These are phyloP conservation scores for Xerocomellus dryophilus DNA, from an alignment of 768 basidiomycete genomes.

Conservation along the genomic window DNA sequence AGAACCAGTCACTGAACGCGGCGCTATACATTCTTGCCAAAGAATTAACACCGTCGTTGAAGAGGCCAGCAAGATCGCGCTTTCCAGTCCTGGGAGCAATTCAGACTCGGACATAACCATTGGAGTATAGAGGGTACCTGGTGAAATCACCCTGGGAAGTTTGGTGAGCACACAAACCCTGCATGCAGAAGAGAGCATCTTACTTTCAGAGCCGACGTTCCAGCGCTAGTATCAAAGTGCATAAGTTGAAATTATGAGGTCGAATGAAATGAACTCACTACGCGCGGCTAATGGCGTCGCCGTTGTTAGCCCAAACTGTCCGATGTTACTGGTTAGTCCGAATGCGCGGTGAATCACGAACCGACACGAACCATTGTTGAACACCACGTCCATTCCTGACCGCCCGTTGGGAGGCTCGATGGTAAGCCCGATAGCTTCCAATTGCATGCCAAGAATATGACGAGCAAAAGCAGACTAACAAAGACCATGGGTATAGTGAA, in stretches of 20 bases:
- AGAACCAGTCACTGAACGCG: conserved; percentile 94
- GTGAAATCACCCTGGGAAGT: conserved; percentile 75
- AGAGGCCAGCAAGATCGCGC: conserved; percentile 84
- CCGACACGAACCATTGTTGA: conserved; percentile 66
- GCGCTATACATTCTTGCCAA: conserved; percentile 87
- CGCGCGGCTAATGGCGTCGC: conserved; percentile 87
- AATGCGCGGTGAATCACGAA: background rate
- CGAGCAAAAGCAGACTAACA: conserved; percentile 86
- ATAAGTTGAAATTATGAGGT: background rate
- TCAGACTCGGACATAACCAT: conserved; percentile 4
- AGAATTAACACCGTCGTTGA: conserved; percentile 96
- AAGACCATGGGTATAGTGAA: conserved; percentile 4
- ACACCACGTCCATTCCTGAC: conserved; percentile 64
- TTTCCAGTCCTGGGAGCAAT: conserved; percentile 75
- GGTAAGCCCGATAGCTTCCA: conserved; percentile 68
- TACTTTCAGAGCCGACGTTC: conserved; percentile 94
- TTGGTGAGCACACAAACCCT: conserved; percentile 5
- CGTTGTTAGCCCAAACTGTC: conserved; percentile 96
- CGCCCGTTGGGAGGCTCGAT: conserved; percentile 51
- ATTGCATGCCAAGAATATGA: conserved; percentile 70
- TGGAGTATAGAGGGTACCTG: conserved; percentile 42
- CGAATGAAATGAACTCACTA: conserved; percentile 51
- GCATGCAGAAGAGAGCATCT: conserved; percentile 19
- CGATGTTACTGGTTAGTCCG: background rate
- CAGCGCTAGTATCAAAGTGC: conserved; percentile 57